Base-by-base conservation (phyloP, 352 stramenopile genomes). In the Thraustochytrium sp. region DNA sequence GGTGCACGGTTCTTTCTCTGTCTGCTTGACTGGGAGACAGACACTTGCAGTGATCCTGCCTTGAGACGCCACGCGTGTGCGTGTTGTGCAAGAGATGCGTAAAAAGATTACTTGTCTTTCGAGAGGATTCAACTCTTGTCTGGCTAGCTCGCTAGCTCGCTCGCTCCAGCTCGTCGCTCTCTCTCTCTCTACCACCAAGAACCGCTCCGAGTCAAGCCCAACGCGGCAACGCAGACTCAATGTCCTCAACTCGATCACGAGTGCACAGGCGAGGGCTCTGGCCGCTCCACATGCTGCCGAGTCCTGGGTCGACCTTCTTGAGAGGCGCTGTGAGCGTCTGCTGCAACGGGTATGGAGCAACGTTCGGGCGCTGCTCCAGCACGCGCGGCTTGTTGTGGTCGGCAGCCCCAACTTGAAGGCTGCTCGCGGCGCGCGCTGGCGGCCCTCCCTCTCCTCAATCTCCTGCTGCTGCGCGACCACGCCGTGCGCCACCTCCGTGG, bases 281-380 rank as follows among this genome's bases (percentile, higher is more conserved):
- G 42, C 42, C 42, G 42, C 42, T 49, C 42, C 42, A 49, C 42
- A 49, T 16, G 42, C 5, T 16, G 5, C 5, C 5, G 42, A 16
- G 42, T 16, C 16, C 42, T 16, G 42, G 5, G 42, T 49, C 42
- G 26, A 16, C 62, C 26, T 75, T 51, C 62, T 75, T 54, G 38
- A 51, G 44, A 8, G 37, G 62, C 23, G 23, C 44, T 13, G 62
- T 26, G 4, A 75, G 23, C 51, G 62, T 31, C 31, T 75, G 36
- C 68, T 80, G 68, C 46, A 72, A 11, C 46, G 68, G 68, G 68
- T 80, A 80, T 16, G 68, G 68, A 23, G 68, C 68, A 3, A 80
- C 68, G 51, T 80, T 61, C 18, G 42, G 21, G 29, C 53, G 51
- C 38, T 80, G 42, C 0, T 72, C 34, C 46, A 63, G 5, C 13